Conservation (phyloP, 257 asterid genomes). For the Nicotiana undulata region DNA sequence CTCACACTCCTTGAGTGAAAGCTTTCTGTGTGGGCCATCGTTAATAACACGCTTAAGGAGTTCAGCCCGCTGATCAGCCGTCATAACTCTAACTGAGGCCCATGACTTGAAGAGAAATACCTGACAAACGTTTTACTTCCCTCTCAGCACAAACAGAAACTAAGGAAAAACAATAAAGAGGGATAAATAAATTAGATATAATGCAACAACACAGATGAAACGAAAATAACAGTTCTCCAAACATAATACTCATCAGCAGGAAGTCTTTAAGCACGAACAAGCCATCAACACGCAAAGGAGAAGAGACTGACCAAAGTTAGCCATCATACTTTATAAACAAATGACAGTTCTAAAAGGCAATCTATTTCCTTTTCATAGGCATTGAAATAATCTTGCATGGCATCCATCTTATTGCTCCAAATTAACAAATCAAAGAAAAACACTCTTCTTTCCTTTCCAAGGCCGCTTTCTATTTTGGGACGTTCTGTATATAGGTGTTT, state of each 20-base stretch:
- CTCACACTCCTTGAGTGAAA: slow-evolving; percentile 62
- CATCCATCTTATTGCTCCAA: neutral
- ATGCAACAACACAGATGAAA: neutral
- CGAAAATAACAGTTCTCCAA: neutral
- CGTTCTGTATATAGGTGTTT: too few species aligned
- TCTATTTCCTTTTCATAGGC: neutral
- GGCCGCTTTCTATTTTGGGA: neutral
- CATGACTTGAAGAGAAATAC: slow-evolving; percentile 65
- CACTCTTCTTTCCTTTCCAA: neutral
- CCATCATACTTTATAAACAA: neutral
- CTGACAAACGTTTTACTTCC: slow-evolving; percentile 30
- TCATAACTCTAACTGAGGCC: slow-evolving; percentile 63
- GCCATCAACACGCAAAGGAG: neutral
- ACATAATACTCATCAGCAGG: neutral
- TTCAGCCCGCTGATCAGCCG: slow-evolving; percentile 68
- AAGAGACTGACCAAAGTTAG: neutral
- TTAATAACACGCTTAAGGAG: slow-evolving; percentile 52
- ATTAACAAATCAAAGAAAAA: neutral
- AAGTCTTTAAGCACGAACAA: neutral
- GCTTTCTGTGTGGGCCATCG: slow-evolving; percentile 51
- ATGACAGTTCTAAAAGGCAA: neutral
- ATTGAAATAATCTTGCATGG: neutral
- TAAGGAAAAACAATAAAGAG: neutral
- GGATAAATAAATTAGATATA: slow-evolving; percentile 4
- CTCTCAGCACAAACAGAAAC: slow-evolving; percentile 13